Evolutionary conservation across 1,284 basidiomycete genomes (phyloP).

Genomic region (Abortiporus biennis): DNA sequence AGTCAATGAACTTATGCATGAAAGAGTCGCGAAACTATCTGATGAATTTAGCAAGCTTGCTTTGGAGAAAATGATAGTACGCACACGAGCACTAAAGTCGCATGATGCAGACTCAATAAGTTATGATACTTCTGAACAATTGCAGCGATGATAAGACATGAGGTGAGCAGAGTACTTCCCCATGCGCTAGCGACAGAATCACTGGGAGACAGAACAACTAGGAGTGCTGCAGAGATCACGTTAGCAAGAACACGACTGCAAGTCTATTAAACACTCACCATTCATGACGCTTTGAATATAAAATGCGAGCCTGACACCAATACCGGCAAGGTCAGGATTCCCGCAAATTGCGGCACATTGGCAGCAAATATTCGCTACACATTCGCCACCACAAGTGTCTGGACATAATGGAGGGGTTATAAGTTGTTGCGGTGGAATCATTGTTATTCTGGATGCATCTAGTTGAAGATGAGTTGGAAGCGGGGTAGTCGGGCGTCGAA

Average conservation of each 20-base stretch:
- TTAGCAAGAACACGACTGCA: too few relatives aligned
- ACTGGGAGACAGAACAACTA: conserved; percentile 22
- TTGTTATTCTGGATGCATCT: too few relatives aligned
- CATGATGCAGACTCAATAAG: conserved; percentile 22
- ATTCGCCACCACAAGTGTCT: too few relatives aligned
- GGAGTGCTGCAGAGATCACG: conserved; percentile 15
- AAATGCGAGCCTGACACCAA: conserved; percentile 24
- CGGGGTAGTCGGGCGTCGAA: too few relatives aligned
- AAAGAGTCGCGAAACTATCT: conserved; percentile 23
- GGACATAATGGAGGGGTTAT: too few relatives aligned
- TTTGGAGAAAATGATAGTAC: background rate
- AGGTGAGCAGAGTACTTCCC: conserved; percentile 24
- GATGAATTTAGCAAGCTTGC: background rate
- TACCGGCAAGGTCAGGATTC: conserved; percentile 23
- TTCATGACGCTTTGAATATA: conserved; percentile 24
- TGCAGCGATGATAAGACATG: conserved; percentile 22
- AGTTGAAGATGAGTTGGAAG: too few relatives aligned
- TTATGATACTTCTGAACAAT: conserved; percentile 19
- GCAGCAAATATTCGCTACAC: too few relatives aligned
- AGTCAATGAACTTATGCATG: conserved; percentile 24
- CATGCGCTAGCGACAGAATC: conserved; percentile 25
- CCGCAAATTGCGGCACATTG: too few relatives aligned
- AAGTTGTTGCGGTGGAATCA: too few relatives aligned
- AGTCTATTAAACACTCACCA: conserved; percentile 13
- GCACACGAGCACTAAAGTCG: conserved; percentile 16